phyloP scores from a whole-genome alignment of 2,329 filamentous ascomycete species.

The Talaromyces pinophilus region DNA sequence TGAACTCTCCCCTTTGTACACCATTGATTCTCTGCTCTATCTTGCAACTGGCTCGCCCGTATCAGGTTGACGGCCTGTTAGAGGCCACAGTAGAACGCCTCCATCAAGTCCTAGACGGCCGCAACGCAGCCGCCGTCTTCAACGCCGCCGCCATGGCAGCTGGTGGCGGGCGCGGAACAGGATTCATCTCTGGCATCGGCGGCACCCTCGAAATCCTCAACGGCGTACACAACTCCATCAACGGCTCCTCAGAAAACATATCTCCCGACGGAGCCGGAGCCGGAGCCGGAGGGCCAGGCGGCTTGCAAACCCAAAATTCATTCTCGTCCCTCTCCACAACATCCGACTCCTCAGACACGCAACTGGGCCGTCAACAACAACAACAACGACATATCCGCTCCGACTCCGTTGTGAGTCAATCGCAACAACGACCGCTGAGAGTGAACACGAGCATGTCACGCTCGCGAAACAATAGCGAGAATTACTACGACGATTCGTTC shows the following conservation, averaged over 20 bases:
- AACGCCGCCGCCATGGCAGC: constrained; percentile 98
- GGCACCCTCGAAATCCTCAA: constrained; percentile 48
- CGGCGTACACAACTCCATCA: constrained; percentile 34
- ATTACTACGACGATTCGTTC: constrained; percentile 41
- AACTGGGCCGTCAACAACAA: constrained; percentile 32
- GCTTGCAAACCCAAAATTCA: constrained; percentile 29
- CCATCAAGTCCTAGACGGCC: constrained; percentile 83
- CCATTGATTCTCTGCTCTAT: constrained; percentile 95
- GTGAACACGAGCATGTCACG: constrained; percentile 43
- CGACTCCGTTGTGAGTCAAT: constrained; percentile 29
- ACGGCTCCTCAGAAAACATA: constrained; percentile 10
- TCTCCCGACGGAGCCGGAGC: not conserved
- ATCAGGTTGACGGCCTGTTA: constrained; percentile 86
- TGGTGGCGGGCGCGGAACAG: constrained; percentile 82
- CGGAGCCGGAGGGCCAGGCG: constrained; percentile 12
- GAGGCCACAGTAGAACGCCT: constrained; percentile 91
- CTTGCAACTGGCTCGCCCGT: constrained; percentile 87
- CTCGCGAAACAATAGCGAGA: constrained; percentile 28
- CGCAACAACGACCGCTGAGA: constrained; percentile 40
- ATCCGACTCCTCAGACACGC: constrained; percentile 45
- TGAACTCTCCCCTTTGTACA: constrained; percentile 76
- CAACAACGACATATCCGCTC: constrained; percentile 16
- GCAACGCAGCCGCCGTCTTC: constrained; percentile 95
- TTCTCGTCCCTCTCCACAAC: constrained; percentile 28
- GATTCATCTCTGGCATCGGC: constrained; percentile 61